Conservation (phyloP, 805 yeast species). For the Ogataea allantospora region DNA sequence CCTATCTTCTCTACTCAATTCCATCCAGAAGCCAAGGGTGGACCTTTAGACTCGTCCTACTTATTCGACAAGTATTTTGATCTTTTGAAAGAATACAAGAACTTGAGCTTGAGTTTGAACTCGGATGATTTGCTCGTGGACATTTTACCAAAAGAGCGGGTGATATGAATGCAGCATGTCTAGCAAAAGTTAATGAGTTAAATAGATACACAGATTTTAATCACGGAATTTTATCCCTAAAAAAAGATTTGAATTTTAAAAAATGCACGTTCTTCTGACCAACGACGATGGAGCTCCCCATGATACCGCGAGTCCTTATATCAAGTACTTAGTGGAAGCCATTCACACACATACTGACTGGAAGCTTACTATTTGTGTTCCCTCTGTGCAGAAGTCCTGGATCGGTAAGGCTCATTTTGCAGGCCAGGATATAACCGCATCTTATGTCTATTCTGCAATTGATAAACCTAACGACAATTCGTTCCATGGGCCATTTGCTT, state of each 20-base stretch:
- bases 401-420: constrained; percentile 97
- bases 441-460: constrained; percentile 61
- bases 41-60: constrained; percentile 91
- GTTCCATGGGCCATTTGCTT: constrained; percentile 66
- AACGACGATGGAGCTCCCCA: constrained; percentile 97
- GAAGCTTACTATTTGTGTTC: constrained; percentile 82
- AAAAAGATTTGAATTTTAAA: constrained; percentile 16
- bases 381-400: constrained; percentile 89
- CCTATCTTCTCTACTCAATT: constrained; percentile 97
- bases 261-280: constrained; percentile 46
- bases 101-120: constrained; percentile 42
- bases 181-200: constrained; percentile 7
- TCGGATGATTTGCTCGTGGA: constrained; percentile 51
- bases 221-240: constrained; percentile 5
- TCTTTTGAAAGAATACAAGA: constrained; percentile 59
- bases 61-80: constrained; percentile 87
- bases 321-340: constrained; percentile 76
- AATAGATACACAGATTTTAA: constrained; percentile 1
- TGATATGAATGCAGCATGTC: constrained; percentile 33
- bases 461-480: constrained; percentile 45
- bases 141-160: constrained; percentile 65
- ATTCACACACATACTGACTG: constrained; percentile 67
- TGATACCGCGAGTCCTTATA: constrained; percentile 76
- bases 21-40: constrained; percentile 99
- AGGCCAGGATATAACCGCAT: constrained; percentile 58